Evolutionary conservation across 306 rosid species (phyloP), one percentile per base, ranked within the genome.

Genomic region (Casuarina equisetifolia): DNA sequence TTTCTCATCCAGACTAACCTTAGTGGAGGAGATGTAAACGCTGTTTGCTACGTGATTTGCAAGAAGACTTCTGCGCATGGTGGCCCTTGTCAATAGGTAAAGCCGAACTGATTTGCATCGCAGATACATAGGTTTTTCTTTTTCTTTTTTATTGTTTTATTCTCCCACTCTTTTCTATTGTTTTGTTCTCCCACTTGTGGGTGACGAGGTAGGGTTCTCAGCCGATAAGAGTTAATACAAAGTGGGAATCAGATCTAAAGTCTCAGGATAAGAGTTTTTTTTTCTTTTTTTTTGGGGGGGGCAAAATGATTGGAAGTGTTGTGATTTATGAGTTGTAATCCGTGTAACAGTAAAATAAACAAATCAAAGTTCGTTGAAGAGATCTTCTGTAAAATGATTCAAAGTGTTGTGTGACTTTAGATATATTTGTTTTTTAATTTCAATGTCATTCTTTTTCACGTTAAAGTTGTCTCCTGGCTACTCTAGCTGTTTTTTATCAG

Each of bases 71-170:
- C 52, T 72, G 77, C 76, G 70, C 20, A 71, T 74, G 75, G 32
- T 66, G 80, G 74, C 71, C 54, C 69, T 6, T 54, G 79, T 77
- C 79, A 82, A 84, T 77, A 73, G 81, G 62, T 50, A 39, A 74
- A 74, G 42, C 55, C 70, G 55, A 67, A 61, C 39, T 1, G 69
- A 20, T 38, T 63, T 63, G 46, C 44, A 5, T 63, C 11, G 38
- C 20, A 8, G 50, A 1, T 67, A 40, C 13, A 40, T 12, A 20
- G n/a, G 54, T 45, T 79, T 71, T 20, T 25, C 11, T 66, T 45
- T 43, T 45, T 17, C 2, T 52, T 76, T 17, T n/a, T 9, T 39
- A 39, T 44, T 9, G 40, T 64, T 61, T 53, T 15, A 32, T 10
- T 32, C 19, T 6, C 12, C 8, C 36, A 51, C 6, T 6, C 13